A percentile compares a stretch with the other conserved stretches of the same genome.
phyloP scores from a whole-genome alignment of 345 rosid species.

The Eucalyptus microcorys region DNA sequence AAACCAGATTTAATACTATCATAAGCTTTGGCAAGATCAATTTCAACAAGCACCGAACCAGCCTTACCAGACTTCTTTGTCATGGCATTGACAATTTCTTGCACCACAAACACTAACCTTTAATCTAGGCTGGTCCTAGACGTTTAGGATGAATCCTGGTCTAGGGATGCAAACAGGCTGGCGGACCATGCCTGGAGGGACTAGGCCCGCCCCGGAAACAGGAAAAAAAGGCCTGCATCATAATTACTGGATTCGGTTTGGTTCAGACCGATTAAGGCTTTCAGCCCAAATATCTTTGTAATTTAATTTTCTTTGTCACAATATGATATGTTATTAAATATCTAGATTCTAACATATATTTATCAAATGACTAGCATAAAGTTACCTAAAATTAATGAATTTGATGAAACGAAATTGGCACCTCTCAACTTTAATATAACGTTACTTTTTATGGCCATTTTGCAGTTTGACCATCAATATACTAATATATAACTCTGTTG shows the following conservation, averaged over 20 bases:
- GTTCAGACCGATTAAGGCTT: not conserved
- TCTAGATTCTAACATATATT: not conserved
- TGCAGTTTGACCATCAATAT: not conserved
- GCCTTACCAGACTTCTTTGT: not conserved
- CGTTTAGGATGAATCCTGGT: not conserved
- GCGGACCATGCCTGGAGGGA: fast-evolving
- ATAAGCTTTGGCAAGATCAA: not conserved
- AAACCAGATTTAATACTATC: not conserved
- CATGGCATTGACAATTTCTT: not conserved
- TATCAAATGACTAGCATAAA: not conserved
- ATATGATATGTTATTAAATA: too few species aligned
- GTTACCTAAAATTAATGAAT: not conserved
- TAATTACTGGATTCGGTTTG: fast-evolving
- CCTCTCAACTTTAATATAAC: not conserved
- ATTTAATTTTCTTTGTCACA: too few species aligned
- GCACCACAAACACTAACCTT: not conserved
- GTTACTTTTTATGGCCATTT: not conserved
- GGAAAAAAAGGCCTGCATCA: fast-evolving
- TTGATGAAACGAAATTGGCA: not conserved
- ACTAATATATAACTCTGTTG: not conserved
- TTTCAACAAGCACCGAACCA: not conserved
- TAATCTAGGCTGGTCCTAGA: not conserved
- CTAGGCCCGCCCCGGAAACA: too few species aligned
- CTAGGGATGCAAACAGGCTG: not conserved
- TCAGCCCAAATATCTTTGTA: too few species aligned